Conservation (phyloP, 768 basidiomycete genomes). For the Auricularia auricula-judae region DNA sequence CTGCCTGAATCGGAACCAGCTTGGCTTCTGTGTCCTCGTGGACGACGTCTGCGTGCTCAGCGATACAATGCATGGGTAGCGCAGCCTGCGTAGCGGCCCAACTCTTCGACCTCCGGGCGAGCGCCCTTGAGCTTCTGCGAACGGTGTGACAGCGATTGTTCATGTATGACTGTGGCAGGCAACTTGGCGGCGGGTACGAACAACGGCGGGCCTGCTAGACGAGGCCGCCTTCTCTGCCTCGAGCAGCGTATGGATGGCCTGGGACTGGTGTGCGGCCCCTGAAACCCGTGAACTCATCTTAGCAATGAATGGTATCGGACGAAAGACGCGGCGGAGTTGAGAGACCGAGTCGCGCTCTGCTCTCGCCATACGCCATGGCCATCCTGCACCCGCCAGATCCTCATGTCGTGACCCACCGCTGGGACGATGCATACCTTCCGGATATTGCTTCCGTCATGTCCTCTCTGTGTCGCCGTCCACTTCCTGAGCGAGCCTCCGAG, state of each 20-base stretch:
- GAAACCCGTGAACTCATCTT: background rate
- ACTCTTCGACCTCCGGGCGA: constrained; percentile 79
- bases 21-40: constrained; percentile 76
- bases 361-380: no score
- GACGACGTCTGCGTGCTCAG: constrained; percentile 53
- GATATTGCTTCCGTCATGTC: no score
- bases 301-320: no score
- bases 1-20: constrained; percentile 47
- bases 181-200: constrained; percentile 25
- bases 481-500: no score
- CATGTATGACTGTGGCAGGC: background rate
- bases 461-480: no score
- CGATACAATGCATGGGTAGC: background rate
- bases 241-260: constrained; percentile 93
- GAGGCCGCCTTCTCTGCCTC: constrained; percentile 98
- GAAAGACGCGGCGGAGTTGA: no score
- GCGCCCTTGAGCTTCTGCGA: constrained; percentile 94
- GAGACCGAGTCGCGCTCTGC: no score
- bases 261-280: constrained; percentile 77
- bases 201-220: constrained; percentile 95
- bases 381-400: no score
- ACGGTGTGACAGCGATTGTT: constrained; percentile 49
- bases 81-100: constrained; percentile 52
- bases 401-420: no score
- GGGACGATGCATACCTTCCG: no score